Evolutionary conservation across 257 asterid species (phyloP).

Genomic region (Salvia miltiorrhiza): DNA sequence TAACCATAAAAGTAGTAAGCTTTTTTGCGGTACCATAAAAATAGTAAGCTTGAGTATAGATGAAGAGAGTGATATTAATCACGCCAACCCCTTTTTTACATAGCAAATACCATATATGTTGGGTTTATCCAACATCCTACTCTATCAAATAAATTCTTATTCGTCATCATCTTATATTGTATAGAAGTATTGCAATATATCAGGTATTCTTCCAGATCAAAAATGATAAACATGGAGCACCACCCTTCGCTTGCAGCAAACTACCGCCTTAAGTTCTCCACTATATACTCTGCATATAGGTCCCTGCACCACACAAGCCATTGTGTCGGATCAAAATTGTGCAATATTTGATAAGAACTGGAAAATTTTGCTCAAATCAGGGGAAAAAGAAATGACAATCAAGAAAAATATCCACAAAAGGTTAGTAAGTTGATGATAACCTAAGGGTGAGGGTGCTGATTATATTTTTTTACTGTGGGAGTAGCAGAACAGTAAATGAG

Average conservation of each 20-base stretch:
- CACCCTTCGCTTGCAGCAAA: constrained; percentile 15
- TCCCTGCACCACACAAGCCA: constrained; percentile 41
- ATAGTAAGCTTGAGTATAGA: neutral
- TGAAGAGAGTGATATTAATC: neutral
- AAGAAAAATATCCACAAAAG: neutral
- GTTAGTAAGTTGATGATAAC: too few relatives aligned
- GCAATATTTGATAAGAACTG: neutral
- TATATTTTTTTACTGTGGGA: too few relatives aligned
- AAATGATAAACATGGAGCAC: constrained; percentile 13
- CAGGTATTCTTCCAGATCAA: constrained; percentile 12
- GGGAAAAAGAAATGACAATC: neutral
- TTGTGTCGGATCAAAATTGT: neutral
- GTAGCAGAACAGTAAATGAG: too few relatives aligned
- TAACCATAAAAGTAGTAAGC: neutral
- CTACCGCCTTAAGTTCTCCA: constrained; percentile 84
- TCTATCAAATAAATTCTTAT: neutral
- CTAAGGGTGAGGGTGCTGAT: too few relatives aligned
- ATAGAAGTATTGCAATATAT: constrained; percentile 6
- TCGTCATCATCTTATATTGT: constrained; percentile 33
- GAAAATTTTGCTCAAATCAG: neutral
- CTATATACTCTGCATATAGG: constrained; percentile 74
- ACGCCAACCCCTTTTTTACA: constrained; percentile 13
- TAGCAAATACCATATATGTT: constrained; percentile 2
- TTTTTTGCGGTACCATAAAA: neutral
- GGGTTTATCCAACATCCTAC: neutral